Percentiles rank a stretch among this genome's conserved stretches.
Evolutionary conservation across 208 protist species (phyloP).

Genomic region (Leishmania lainsoni): DNA sequence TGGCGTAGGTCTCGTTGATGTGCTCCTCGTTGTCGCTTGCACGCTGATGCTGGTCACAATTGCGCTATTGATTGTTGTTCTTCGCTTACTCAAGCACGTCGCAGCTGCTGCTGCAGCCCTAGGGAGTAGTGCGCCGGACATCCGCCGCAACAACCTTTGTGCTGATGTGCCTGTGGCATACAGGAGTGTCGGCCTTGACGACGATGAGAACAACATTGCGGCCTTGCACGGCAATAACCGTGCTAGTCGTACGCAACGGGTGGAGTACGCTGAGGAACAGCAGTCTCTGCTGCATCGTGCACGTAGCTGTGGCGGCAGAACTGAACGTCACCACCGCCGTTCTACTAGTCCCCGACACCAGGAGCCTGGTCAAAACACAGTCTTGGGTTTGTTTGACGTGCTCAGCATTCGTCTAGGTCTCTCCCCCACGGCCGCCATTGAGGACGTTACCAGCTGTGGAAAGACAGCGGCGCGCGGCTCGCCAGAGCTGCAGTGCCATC

Average conservation of each 20-base stretch:
- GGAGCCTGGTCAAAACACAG: background rate
- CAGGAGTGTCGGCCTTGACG: background rate
- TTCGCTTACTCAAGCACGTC: constrained; percentile 11
- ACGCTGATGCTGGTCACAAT: background rate
- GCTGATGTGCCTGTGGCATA: background rate
- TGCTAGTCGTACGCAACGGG: background rate
- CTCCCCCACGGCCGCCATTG: background rate
- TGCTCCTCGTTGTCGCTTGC: constrained; percentile 1
- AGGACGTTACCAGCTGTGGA: background rate
- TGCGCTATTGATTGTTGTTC: background rate
- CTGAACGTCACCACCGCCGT: background rate
- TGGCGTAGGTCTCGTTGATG: background rate
- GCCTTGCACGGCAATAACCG: background rate
- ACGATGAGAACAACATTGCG: background rate
- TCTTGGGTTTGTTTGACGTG: constrained; percentile 1
- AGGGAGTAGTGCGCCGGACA: background rate
- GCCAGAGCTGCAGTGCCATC: background rate
- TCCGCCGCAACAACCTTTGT: too few species aligned
- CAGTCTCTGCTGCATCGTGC: background rate
- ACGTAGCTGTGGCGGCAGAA: background rate
- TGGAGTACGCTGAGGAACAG: background rate
- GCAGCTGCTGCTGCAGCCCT: background rate
- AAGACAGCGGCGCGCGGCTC: background rate
- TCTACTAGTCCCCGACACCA: background rate
- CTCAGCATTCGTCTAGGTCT: constrained; percentile 4